These are phyloP conservation scores for Gonium pectorale DNA, from an alignment of 139 green algal species.

Conservation along the genomic window DNA sequence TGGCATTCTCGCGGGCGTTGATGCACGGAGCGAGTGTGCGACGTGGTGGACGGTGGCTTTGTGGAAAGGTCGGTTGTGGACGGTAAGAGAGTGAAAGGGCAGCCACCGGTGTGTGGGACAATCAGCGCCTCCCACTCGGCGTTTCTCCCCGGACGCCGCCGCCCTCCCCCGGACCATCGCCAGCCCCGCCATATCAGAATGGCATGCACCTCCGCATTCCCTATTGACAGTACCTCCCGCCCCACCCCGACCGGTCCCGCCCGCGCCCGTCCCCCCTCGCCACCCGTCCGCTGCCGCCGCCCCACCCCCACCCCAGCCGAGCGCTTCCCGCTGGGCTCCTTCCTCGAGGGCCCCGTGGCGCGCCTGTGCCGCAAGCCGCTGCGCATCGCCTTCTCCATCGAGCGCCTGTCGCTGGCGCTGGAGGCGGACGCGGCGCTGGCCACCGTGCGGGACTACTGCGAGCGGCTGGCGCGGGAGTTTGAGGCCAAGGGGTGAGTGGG, in stretches of 20 bases:
- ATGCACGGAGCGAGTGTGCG: background rate
- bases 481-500: constrained; percentile 19
- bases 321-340: constrained; percentile 61
- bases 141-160: too few species aligned
- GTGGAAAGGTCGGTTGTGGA: too few species aligned
- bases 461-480: constrained; percentile 69
- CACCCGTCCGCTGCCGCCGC: background rate
- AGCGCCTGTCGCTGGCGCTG: constrained; percentile 52
- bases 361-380: constrained; percentile 77
- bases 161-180: too few species aligned
- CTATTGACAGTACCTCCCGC: background rate
- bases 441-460: constrained; percentile 71
- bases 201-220: too few species aligned
- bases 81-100: too few species aligned
- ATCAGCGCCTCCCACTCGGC: too few species aligned
- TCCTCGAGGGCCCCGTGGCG: constrained; percentile 72
- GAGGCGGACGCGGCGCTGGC: constrained; percentile 72
- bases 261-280: background rate
- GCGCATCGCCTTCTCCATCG: constrained; percentile 58
- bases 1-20: background rate
- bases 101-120: too few species aligned
- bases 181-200: too few species aligned
- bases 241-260: background rate
- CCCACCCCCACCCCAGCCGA: background rate
- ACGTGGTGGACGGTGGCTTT: too few species aligned